Evolutionary conservation across 352 stramenopile genomes (phyloP).

Genomic region (Phytophthora palmivora): DNA sequence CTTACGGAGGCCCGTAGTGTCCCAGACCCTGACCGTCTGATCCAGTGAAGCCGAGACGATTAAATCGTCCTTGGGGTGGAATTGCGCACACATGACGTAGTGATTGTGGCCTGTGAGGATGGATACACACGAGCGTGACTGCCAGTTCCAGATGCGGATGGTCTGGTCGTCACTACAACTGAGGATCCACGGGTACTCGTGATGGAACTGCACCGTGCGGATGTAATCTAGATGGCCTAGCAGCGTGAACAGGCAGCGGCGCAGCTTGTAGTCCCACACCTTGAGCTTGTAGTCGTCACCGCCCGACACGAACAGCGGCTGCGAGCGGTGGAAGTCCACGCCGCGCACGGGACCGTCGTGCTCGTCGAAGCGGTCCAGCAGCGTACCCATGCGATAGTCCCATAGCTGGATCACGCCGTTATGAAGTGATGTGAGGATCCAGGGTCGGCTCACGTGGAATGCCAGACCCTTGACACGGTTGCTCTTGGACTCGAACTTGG

Average conservation of each 20-base stretch:
- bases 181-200: conserved; percentile 99
- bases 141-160: conserved; percentile 99
- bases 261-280: conserved; percentile 99
- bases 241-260: conserved; percentile 98
- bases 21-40: conserved; percentile 99
- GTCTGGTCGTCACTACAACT: conserved; percentile 99
- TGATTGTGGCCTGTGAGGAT: conserved; percentile 99
- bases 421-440: conserved; percentile 99
- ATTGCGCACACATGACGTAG: conserved; percentile 99
- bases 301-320: conserved; percentile 98
- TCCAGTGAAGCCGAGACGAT: conserved; percentile 99
- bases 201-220: conserved; percentile 99
- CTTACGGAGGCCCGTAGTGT: conserved; percentile 98
- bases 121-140: conserved; percentile 98
- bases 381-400: conserved; percentile 99
- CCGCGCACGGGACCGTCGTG: conserved; percentile 99
- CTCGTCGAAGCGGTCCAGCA: conserved; percentile 99
- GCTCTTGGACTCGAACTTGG: conserved; percentile 99
- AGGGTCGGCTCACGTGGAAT: conserved; percentile 98
- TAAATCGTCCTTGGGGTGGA: conserved; percentile 99
- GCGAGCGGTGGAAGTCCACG: conserved; percentile 98
- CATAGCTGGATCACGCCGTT: conserved; percentile 98
- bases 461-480: conserved; percentile 99
- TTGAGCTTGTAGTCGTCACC: conserved; percentile 99
- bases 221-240: conserved; percentile 99